Percentiles rank a stretch among this genome's conserved stretches.
These are phyloP conservation scores for Salix brachista DNA, from an alignment of 345 rosid genomes.

Conservation along the genomic window DNA sequence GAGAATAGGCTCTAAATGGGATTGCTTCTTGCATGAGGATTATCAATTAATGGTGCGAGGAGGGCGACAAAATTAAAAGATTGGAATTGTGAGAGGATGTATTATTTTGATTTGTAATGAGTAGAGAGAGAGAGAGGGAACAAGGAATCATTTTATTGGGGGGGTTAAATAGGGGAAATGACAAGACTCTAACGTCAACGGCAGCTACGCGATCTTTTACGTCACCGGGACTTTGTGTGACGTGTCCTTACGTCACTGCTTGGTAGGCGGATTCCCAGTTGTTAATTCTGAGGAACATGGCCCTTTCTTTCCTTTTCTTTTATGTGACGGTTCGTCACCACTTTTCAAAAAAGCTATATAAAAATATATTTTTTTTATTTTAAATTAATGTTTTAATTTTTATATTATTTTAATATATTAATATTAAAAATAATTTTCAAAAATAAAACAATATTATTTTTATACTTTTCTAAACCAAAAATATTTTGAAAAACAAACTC, in stretches of 20 bases:
- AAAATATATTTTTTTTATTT: too few species aligned
- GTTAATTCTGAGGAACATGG: conserved; percentile 11
- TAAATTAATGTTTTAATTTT: too few species aligned
- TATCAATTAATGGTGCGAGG: background rate
- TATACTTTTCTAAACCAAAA: too few species aligned
- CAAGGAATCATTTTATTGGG: background rate
- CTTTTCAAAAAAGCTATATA: too few species aligned
- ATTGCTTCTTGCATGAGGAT: conserved; percentile 20
- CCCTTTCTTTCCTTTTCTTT: background rate
- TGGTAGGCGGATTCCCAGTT: conserved; percentile 36
- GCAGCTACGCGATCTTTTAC: conserved; percentile 46
- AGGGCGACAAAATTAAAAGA: background rate
- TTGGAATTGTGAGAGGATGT: conserved; percentile 1
- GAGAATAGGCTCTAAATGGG: conserved; percentile 19
- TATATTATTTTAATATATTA: too few species aligned
- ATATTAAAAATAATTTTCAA: too few species aligned
- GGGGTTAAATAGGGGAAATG: background rate
- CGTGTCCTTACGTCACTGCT: conserved; percentile 38
- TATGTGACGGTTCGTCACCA: too few species aligned
- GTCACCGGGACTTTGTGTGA: conserved; percentile 46
- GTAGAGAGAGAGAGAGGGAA: background rate
- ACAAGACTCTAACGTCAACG: conserved; percentile 54
- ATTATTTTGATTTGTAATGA: background rate
- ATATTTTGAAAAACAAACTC: too few species aligned
- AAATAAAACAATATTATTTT: too few species aligned